Base-by-base conservation (phyloP, 257 asterid species). In the Solanum bulbocastanum region DNA sequence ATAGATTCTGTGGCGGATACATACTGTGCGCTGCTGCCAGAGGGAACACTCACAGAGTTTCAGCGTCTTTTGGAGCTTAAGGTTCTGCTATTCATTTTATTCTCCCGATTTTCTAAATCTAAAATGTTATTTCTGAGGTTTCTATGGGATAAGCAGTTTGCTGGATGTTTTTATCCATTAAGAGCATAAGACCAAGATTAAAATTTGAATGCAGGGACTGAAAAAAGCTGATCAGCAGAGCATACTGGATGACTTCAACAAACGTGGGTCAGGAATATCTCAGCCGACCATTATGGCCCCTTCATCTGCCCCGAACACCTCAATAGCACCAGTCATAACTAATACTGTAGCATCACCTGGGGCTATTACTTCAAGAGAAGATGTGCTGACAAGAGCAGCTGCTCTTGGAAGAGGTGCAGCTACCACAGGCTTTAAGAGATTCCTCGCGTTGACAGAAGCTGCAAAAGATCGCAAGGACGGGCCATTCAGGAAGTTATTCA, bases 381-480 rank as follows among this genome's bases (percentile, higher is more conserved):
- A 97, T 91, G 93, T 97, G 73, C 95, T 97, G 65, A 94, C 98
- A 40, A 92, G 99, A 91, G 99, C 99, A 69, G 98, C 99, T 68
- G 99, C 99, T 36, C 98, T 97, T 5, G 99, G 99, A 23, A 92
- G 99, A 93, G 99, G 98, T 37, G 98, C 98, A 15, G 98, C 98
- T 89, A 95, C 99, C 1, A 97, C 97, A 16, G 99, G 99, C 56
- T 93, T 97, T 83, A 94, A 96, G 88, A 93, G 98, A 91, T 92
- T 97, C 92, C 95, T 96, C 32, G 99, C 99, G 32, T 89, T 97
- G 86, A 97, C 99, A 1, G 98, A 97, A 90, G 95, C 98, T 35
- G 96, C 97, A 79, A 97, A 96, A 87, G 98, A 97, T 87, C 95
- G 99, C 32, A 97, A 94, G 90, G 99, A 97, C 75, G 99, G 99